Conservation (phyloP, 73 alveolate species). For the Paramecium tetraurelia region DNA sequence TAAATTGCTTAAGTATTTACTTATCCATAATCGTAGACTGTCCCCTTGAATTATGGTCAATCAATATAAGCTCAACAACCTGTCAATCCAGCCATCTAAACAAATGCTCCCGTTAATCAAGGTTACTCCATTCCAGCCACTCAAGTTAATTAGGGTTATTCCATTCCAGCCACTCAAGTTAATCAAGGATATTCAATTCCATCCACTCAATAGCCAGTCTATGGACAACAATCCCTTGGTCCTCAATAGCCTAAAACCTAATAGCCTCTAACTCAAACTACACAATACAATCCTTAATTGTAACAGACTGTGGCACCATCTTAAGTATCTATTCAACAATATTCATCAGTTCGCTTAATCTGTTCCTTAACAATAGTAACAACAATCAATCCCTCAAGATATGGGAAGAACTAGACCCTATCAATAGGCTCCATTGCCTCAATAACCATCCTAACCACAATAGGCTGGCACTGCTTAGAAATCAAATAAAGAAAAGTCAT, state of each 20-base stretch:
- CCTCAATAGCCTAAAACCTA: neutral
- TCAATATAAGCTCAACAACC: neutral
- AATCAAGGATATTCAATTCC: neutral
- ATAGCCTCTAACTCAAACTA: neutral
- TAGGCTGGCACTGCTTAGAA: neutral
- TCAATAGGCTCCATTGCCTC: neutral
- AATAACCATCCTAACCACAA: neutral
- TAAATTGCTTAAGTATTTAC: neutral
- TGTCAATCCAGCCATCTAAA: neutral
- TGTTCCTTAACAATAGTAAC: neutral
- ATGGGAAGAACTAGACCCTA: slow-evolving; percentile 16
- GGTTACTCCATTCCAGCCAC: neutral
- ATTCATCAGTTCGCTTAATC: neutral
- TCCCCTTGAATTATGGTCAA: neutral
- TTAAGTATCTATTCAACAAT: neutral
- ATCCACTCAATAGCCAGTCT: neutral
- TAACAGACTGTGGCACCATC: neutral
- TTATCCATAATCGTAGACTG: neutral
- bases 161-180: neutral
- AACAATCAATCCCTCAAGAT: neutral
- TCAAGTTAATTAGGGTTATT: neutral
- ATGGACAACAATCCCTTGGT: neutral
- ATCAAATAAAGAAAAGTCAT: slow-evolving; percentile 20
- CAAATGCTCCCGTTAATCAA: neutral
- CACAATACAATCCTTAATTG: neutral